Evolutionary conservation across 257 asterid species (phyloP).

Genomic region (Nicotiana undulata): DNA sequence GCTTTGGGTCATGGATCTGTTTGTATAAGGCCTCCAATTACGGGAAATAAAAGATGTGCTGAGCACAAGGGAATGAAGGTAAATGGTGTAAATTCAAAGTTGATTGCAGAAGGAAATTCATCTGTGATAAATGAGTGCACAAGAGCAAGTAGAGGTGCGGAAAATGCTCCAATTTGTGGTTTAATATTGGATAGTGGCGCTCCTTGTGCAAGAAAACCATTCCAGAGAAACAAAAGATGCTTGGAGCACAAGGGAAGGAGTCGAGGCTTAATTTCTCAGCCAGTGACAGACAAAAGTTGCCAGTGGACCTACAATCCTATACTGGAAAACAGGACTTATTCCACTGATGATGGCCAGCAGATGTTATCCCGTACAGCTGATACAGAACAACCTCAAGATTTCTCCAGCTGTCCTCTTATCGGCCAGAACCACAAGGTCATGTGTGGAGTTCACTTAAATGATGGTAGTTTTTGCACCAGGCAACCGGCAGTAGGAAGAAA

Average conservation of each 20-base stretch:
- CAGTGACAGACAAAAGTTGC: not conserved
- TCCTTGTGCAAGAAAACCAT: conserved; percentile 25
- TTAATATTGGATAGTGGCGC: conserved; percentile 21
- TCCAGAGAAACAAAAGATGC: conserved; percentile 28
- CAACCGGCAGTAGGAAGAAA: conserved; percentile 30
- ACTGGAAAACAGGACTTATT: not conserved
- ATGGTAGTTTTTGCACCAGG: conserved; percentile 22
- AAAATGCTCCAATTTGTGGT: conserved; percentile 22
- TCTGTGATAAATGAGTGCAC: not conserved
- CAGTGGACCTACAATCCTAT: not conserved
- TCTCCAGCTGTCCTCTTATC: not conserved
- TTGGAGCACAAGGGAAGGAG: conserved; percentile 29
- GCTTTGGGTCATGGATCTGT: conserved; percentile 54
- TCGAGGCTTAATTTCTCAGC: not conserved
- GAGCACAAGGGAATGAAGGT: conserved; percentile 84
- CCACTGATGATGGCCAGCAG: not conserved
- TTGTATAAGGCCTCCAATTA: conserved; percentile 51
- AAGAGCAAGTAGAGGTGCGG: not conserved
- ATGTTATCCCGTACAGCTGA: not conserved
- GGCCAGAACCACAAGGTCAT: not conserved
- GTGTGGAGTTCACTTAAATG: conserved; percentile 24
- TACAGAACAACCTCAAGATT: not conserved
- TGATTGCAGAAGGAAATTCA: conserved; percentile 2
- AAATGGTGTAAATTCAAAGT: conserved; percentile 35
- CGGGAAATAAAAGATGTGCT: conserved; percentile 74